Evolutionary conservation across 306 rosid genomes (phyloP).

Genomic region (Lupinus albus): DNA sequence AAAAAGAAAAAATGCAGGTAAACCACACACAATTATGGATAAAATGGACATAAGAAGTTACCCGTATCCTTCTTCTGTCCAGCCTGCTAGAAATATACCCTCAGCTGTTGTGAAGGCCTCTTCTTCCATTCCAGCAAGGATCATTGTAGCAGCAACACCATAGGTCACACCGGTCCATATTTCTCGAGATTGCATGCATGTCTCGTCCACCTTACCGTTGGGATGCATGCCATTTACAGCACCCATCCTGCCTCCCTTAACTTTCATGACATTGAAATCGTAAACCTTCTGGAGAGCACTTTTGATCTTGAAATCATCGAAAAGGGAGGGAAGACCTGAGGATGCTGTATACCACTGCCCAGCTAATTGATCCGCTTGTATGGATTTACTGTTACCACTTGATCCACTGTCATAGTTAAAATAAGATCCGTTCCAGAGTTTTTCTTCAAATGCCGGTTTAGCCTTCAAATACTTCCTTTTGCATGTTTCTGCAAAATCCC

Average conservation of each 20-base stretch:
- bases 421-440: conserved; percentile 96
- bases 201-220: conserved; percentile 86
- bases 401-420: conserved; percentile 95
- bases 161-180: conserved; percentile 98
- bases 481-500: conserved; percentile 79
- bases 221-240: conserved; percentile 99
- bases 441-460: conserved; percentile 79
- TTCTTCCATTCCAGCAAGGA: conserved; percentile 91
- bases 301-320: conserved; percentile 72
- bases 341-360: conserved; percentile 99
- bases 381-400: conserved; percentile 86
- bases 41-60: conserved; percentile 45
- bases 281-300: conserved; percentile 79
- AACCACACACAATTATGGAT: conserved; percentile 17
- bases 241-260: conserved; percentile 93
- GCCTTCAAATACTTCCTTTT: conserved; percentile 84
- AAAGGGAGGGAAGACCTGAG: conserved; percentile 82
- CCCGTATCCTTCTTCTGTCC: conserved; percentile 99
- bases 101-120: conserved; percentile 88
- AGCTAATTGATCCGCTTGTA: conserved; percentile 95
- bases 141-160: conserved; percentile 91
- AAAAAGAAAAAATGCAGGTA: neutral
- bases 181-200: conserved; percentile 99
- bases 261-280: conserved; percentile 92
- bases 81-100: conserved; percentile 87